A percentile compares a stretch with the other conserved stretches of the same genome.
phyloP scores from a whole-genome alignment of 2,329 filamentous ascomycete genomes.

The Albophoma yamanashiensis region DNA sequence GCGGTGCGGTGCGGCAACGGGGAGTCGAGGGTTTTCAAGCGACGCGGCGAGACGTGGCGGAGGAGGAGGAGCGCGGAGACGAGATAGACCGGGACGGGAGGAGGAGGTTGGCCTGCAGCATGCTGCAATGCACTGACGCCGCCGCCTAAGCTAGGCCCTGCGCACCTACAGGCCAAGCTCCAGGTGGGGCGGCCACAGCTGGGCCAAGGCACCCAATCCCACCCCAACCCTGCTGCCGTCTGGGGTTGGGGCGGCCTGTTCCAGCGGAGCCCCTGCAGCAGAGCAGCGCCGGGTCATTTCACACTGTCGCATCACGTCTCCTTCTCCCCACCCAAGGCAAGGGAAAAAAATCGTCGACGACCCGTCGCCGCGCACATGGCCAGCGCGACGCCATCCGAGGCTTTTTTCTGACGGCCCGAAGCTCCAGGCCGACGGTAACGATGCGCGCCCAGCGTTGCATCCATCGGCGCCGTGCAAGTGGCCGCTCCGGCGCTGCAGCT shows the following conservation, averaged over 20 bases:
- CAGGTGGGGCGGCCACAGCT: not conserved
- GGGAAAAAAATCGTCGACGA: not conserved
- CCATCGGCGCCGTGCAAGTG: not conserved
- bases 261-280: not conserved
- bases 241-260: not conserved
- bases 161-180: not conserved
- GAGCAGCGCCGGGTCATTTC: not conserved
- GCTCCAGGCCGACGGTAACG: not conserved
- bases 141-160: no score
- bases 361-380: not conserved
- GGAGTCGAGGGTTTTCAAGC: not conserved
- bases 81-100: not conserved
- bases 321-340: not conserved
- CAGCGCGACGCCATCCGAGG: not conserved
- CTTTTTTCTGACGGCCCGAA: not conserved
- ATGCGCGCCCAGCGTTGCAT: not conserved
- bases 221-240: not conserved
- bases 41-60: not conserved
- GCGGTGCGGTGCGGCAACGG: not conserved
- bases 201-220: not conserved
- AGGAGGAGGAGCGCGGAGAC: not conserved
- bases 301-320: not conserved
- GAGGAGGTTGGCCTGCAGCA: slow-evolving; percentile 1
- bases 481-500: not conserved
- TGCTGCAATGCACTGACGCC: not conserved